phyloP scores from a whole-genome alignment of 352 stramenopile species.

The Phytophthora chlamydospora region DNA sequence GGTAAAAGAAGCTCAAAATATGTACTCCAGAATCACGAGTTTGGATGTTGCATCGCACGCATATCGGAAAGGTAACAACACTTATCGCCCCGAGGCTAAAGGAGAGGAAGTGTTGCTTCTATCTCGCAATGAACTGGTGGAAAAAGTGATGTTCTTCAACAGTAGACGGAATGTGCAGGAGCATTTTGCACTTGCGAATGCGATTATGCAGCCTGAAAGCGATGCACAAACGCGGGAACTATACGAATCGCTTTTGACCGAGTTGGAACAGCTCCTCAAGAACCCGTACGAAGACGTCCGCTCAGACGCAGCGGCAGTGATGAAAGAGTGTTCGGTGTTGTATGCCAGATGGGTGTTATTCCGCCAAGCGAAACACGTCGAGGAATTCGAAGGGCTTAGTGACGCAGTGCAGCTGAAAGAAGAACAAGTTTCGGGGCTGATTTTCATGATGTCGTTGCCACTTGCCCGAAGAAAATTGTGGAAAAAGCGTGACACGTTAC shows the following conservation, averaged over 20 bases:
- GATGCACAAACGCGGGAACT: constrained; percentile 22
- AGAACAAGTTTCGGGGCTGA: constrained; percentile 41
- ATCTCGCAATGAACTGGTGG: constrained; percentile 75
- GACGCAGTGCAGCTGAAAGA: constrained; percentile 44
- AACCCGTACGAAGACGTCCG: constrained; percentile 67
- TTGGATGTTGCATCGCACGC: constrained; percentile 58
- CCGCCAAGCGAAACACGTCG: constrained; percentile 46
- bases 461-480: constrained; percentile 53
- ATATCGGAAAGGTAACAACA: constrained; percentile 32
- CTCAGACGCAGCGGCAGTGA: constrained; percentile 40
- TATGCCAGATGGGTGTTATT: constrained; percentile 64
- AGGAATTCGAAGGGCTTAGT: constrained; percentile 48
- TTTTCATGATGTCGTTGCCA: constrained; percentile 49
- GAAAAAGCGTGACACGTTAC: constrained; percentile 44
- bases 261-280: constrained; percentile 59
- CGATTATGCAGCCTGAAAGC: constrained; percentile 37
- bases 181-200: constrained; percentile 63
- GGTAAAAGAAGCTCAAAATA: constrained; percentile 55
- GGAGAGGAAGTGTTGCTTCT: constrained; percentile 41
- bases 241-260: constrained; percentile 52
- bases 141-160: constrained; percentile 70
- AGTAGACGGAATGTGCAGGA: constrained; percentile 61
- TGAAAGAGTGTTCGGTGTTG: constrained; percentile 58
- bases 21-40: constrained; percentile 56
- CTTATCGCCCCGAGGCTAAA: constrained; percentile 1